Evolutionary conservation across 2,329 filamentous ascomycete species (phyloP).

Genomic region (Alternaria longipes): DNA sequence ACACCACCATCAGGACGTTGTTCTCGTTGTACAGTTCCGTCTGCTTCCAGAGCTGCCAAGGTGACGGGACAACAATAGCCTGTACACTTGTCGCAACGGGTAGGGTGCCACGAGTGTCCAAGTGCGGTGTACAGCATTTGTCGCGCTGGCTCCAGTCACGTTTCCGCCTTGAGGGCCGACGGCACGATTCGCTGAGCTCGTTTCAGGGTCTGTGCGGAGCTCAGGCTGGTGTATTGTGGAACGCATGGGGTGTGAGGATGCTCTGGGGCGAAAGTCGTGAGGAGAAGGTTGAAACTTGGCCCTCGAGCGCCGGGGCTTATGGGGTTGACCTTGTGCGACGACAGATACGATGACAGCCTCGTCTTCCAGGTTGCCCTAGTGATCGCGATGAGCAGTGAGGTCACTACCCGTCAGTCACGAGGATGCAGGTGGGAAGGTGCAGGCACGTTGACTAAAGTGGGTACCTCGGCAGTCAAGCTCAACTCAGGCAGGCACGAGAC

Average conservation of each 20-base stretch:
- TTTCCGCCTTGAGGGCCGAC: conserved; percentile 22
- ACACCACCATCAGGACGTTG: neutral
- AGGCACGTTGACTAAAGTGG: conserved; percentile 3
- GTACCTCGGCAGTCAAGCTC: conserved; percentile 1
- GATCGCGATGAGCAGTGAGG: conserved; percentile 1
- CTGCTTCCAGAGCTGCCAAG: conserved; percentile 27
- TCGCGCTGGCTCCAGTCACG: conserved; percentile 28
- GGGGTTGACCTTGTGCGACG: neutral
- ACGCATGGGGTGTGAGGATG: conserved; percentile 29
- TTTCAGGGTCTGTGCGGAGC: conserved; percentile 31
- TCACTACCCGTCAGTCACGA: conserved; percentile 6
- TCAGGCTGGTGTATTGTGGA: conserved; percentile 23
- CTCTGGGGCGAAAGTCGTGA: neutral
- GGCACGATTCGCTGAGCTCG: conserved; percentile 30
- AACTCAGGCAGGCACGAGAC: conserved; percentile 1
- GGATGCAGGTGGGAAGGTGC: neutral
- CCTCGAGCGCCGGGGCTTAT: neutral
- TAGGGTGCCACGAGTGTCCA: conserved; percentile 13
- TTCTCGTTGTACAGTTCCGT: neutral
- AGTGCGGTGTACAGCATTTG: conserved; percentile 1
- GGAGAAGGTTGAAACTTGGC: conserved; percentile 4
- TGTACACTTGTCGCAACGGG: conserved; percentile 13
- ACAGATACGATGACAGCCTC: neutral
- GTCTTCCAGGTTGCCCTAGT: conserved; percentile 10
- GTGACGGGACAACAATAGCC: conserved; percentile 15